Conservation (phyloP, 345 rosid genomes). For the Gossypium anomalum region DNA sequence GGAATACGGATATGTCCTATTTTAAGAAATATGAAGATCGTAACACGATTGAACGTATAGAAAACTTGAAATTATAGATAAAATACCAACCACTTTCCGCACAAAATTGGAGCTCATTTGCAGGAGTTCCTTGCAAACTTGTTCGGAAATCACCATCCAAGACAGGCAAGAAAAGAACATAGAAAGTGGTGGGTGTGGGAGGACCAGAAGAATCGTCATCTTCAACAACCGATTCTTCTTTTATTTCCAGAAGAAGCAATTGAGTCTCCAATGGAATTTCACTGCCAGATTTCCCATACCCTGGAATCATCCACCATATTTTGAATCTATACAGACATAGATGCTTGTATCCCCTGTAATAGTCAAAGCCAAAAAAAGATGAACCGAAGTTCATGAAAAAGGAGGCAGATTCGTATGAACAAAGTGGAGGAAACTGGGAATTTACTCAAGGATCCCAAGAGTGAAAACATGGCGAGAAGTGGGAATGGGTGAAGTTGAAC, state of each 20-base stretch:
- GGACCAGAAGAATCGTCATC: conserved; percentile 14
- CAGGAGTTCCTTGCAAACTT: conserved; percentile 49
- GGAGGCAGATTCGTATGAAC: not conserved
- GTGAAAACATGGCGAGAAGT: conserved; percentile 55
- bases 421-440: not conserved
- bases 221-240: conserved; percentile 33
- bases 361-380: not conserved
- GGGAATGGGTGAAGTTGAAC: conserved; percentile 36
- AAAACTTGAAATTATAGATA: not conserved
- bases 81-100: conserved; percentile 46
- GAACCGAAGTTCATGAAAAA: not conserved
- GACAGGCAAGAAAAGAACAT: conserved; percentile 49
- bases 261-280: conserved; percentile 61
- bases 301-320: conserved; percentile 75
- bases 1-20: no score
- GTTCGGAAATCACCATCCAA: conserved; percentile 53
- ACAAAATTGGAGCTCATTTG: conserved; percentile 54
- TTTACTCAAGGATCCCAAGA: conserved; percentile 56
- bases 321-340: conserved; percentile 48
- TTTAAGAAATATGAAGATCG: no score
- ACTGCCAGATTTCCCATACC: conserved; percentile 40
- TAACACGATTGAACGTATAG: not conserved
- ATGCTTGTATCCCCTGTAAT: conserved; percentile 43
- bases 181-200: conserved; percentile 20
- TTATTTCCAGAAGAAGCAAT: conserved; percentile 49